phyloP scores from a whole-genome alignment of 495 filamentous ascomycete genomes.

The Friedmanniomyces simplex region DNA sequence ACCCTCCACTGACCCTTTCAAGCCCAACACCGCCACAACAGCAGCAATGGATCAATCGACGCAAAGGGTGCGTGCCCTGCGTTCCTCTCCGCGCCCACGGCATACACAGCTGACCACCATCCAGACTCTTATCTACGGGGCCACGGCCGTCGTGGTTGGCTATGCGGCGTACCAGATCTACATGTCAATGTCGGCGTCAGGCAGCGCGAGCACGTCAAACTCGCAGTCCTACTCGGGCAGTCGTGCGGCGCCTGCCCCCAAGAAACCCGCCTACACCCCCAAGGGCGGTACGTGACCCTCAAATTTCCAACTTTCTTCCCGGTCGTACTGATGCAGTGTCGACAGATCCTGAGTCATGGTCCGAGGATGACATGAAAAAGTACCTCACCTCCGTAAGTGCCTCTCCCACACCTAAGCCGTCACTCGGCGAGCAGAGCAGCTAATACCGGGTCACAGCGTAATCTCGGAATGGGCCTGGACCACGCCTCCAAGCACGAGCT shows the following conservation, averaged over 20 bases:
- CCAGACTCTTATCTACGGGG: conserved; percentile 1
- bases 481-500: conserved; percentile 2
- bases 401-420: background rate
- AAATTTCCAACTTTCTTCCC: background rate
- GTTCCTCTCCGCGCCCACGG: background rate
- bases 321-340: no score
- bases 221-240: background rate
- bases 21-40: background rate
- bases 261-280: background rate
- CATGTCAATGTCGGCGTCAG: background rate
- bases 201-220: background rate
- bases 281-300: background rate
- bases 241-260: background rate
- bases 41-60: background rate
- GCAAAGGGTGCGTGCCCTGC: background rate
- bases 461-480: background rate
- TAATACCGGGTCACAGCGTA: background rate
- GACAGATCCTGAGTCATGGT: background rate
- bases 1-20: no score
- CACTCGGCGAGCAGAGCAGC: no score
- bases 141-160: background rate
- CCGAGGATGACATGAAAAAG: conserved; percentile 6
- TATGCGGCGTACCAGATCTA: background rate
- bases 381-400: background rate
- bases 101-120: background rate